Conservation (phyloP, 1,139 yeast species). For the Scheffersomyces titani region DNA sequence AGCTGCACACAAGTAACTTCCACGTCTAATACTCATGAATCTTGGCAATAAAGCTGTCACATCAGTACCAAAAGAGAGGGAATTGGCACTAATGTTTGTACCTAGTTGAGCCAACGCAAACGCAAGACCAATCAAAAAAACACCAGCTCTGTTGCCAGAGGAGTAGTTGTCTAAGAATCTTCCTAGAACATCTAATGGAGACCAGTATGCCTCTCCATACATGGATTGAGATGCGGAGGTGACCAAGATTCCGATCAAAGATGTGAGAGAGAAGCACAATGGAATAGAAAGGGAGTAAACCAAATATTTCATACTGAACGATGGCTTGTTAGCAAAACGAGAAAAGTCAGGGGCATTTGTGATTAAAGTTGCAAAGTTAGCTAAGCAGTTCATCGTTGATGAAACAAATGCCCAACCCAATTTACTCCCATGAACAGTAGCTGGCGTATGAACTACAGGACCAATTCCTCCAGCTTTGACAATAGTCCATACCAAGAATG, state of each 20-base stretch:
- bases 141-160: constrained; percentile 79
- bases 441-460: constrained; percentile 56
- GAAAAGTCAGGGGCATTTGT: constrained; percentile 90
- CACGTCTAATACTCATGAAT: constrained; percentile 66
- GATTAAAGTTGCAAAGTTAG: constrained; percentile 84
- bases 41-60: constrained; percentile 81
- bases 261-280: constrained; percentile 73
- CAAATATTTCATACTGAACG: constrained; percentile 43
- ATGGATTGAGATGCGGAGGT: constrained; percentile 76
- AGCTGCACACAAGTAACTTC: constrained; percentile 76
- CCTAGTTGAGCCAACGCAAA: constrained; percentile 88
- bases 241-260: constrained; percentile 86
- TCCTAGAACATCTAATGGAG: constrained; percentile 76
- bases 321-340: constrained; percentile 64
- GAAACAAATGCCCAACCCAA: constrained; percentile 83
- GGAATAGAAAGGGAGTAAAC: constrained; percentile 67
- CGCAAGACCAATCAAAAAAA: constrained; percentile 73
- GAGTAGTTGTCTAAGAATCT: constrained; percentile 62
- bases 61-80: constrained; percentile 89
- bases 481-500: constrained; percentile 78
- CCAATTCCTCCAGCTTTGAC: constrained; percentile 76
- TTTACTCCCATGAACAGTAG: constrained; percentile 54
- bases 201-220: constrained; percentile 78
- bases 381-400: constrained; percentile 77
- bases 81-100: constrained; percentile 86